A percentile compares a stretch with the other conserved stretches of the same genome.
Conservation (phyloP, 2,329 filamentous ascomycete genomes). For the Diaporthe aspalathi region DNA sequence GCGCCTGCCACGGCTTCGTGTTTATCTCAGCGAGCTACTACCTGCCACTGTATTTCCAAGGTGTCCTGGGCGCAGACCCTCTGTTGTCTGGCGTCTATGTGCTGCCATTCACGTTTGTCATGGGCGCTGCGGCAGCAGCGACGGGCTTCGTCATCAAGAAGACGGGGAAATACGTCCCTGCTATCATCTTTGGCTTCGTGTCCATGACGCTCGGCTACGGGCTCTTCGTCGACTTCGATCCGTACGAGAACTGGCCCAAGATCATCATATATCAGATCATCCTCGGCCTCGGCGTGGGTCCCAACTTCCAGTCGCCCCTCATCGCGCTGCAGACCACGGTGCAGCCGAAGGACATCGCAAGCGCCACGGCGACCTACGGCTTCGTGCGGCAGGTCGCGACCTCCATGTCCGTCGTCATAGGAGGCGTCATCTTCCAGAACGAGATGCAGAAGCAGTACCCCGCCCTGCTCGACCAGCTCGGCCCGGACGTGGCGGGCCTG, state of each 20-base stretch:
- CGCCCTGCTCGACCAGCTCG: slow-evolving; percentile 44
- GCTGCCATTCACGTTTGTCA: slow-evolving; percentile 68
- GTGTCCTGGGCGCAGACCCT: slow-evolving; percentile 70
- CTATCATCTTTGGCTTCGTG: slow-evolving; percentile 64
- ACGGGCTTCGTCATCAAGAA: slow-evolving; percentile 59
- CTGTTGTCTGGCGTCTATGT: slow-evolving; percentile 71
- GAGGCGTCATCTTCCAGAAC: slow-evolving; percentile 57
- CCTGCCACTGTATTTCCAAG: slow-evolving; percentile 79
- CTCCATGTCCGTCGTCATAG: slow-evolving; percentile 68
- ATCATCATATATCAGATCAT: slow-evolving; percentile 68
- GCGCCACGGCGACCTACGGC: slow-evolving; percentile 70
- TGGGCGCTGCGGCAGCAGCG: slow-evolving; percentile 56
- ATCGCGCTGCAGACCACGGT: slow-evolving; percentile 74
- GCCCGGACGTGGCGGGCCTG: slow-evolving; percentile 56
- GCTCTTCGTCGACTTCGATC: slow-evolving; percentile 65
- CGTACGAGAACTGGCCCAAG: slow-evolving; percentile 59
- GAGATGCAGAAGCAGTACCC: slow-evolving; percentile 52
- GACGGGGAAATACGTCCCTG: slow-evolving; percentile 68
- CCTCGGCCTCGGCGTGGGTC: slow-evolving; percentile 69
- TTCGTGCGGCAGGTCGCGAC: slow-evolving; percentile 70
- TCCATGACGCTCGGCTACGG: slow-evolving; percentile 71
- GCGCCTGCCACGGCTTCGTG: slow-evolving; percentile 62
- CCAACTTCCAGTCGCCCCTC: slow-evolving; percentile 72
- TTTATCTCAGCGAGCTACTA: slow-evolving; percentile 78
- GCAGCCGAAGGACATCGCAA: slow-evolving; percentile 68